Conservation (phyloP, 176 grass and related monocot species). For the Poa annua region DNA sequence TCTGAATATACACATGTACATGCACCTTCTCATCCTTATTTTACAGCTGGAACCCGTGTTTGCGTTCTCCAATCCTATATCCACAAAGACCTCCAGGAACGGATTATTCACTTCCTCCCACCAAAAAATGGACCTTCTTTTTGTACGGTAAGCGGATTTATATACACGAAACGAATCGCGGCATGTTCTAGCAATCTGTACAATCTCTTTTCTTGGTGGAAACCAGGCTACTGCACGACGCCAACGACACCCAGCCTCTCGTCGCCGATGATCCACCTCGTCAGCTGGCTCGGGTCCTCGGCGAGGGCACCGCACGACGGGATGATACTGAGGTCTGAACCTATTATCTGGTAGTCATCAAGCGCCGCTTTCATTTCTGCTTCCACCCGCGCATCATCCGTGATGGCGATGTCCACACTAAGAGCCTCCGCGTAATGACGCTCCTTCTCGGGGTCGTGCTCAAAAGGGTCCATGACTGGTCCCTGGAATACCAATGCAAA, state of each 20-base stretch:
- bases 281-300: conserved; percentile 69
- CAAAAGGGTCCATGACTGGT: conserved; percentile 81
- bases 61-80: background rate
- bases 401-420: conserved; percentile 47
- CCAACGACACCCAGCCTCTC: conserved; percentile 50
- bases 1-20: background rate
- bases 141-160: background rate
- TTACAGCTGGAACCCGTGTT: background rate
- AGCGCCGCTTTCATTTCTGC: conserved; percentile 62
- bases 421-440: conserved; percentile 63
- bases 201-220: background rate
- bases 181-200: conserved; percentile 8
- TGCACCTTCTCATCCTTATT: background rate
- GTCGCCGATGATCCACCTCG: conserved; percentile 90
- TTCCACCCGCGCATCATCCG: conserved; percentile 51
- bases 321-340: conserved; percentile 73
- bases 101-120: conserved; percentile 8
- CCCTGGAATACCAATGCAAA: conserved; percentile 50
- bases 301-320: conserved; percentile 55
- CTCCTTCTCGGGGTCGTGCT: conserved; percentile 72
- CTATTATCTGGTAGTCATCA: conserved; percentile 64
- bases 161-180: conserved; percentile 24
- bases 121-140: conserved; percentile 27
- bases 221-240: conserved; percentile 3
- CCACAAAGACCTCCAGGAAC: background rate